These are phyloP conservation scores for Dunaliella primolecta DNA, from an alignment of 139 green algal species.

Conservation along the genomic window DNA sequence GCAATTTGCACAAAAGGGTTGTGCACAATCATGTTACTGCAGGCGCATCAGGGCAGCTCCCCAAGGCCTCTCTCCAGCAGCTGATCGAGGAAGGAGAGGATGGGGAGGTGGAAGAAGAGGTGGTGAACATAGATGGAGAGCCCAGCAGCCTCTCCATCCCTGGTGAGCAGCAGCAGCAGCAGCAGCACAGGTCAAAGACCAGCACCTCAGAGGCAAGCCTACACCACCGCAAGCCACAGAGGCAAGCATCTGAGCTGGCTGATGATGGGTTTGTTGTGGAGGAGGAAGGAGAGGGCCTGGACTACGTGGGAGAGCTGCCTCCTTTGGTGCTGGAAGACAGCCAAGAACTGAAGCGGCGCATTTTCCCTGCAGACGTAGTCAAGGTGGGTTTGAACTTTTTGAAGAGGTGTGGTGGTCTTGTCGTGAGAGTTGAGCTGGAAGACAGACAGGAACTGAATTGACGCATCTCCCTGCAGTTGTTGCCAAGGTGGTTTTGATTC, in stretches of 20 bases:
- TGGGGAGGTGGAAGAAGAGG: constrained; percentile 4
- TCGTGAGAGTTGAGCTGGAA: no score
- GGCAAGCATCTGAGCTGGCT: not conserved
- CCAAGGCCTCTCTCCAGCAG: constrained; percentile 10
- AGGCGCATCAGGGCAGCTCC: no score
- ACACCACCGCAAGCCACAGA: not conserved
- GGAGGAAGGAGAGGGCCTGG: constrained; percentile 20
- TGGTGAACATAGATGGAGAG: constrained; percentile 1
- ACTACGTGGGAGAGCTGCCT: constrained; percentile 22
- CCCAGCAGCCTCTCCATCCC: not conserved
- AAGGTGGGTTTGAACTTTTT: constrained; percentile 11
- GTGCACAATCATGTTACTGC: no score
- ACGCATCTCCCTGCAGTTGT: constrained; percentile 30
- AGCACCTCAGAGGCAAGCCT: not conserved
- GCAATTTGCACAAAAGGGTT: no score
- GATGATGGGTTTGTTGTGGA: not conserved
- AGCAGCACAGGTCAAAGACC: not conserved
- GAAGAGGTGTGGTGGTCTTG: no score
- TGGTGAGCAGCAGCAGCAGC: not conserved
- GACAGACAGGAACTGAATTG: constrained; percentile 25
- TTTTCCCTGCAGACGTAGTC: constrained; percentile 36
- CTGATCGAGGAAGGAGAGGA: constrained; percentile 20
- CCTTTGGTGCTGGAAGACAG: constrained; percentile 21
- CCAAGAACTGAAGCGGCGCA: constrained; percentile 28
- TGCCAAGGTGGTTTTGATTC: constrained; percentile 21